Percentiles rank a stretch among this genome's conserved stretches.
Conservation (phyloP, 2,329 filamentous ascomycete genomes). For the Aspergillus sp. region DNA sequence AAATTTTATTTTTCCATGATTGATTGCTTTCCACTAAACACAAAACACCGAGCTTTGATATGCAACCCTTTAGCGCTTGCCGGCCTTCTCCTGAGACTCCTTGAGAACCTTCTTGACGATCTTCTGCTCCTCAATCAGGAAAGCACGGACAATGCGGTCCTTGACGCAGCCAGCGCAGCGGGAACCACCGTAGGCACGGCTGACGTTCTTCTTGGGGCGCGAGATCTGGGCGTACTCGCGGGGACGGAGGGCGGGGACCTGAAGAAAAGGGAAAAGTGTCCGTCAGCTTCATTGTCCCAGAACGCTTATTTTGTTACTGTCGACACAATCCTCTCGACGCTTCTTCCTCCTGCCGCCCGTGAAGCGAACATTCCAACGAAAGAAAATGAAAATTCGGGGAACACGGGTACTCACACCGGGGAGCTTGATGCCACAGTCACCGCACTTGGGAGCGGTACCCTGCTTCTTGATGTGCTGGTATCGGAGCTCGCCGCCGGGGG, state of each 20-base stretch:
- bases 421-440: constrained; percentile 98
- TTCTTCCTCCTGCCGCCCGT: constrained; percentile 1
- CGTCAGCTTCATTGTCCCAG: background rate
- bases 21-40: constrained; percentile 34
- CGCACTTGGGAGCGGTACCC: constrained; percentile 96
- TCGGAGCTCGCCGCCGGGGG: constrained; percentile 91
- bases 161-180: constrained; percentile 98
- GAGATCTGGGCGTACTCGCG: constrained; percentile 97
- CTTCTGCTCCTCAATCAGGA: constrained; percentile 99
- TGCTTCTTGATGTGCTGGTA: constrained; percentile 99
- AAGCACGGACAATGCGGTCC: constrained; percentile 95
- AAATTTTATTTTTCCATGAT: constrained; percentile 32
- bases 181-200: constrained; percentile 96
- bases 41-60: constrained; percentile 37
- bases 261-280: constrained; percentile 6
- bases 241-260: constrained; percentile 95
- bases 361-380: background rate
- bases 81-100: constrained; percentile 78
- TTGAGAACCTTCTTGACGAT: constrained; percentile 99
- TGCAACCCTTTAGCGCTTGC: constrained; percentile 43
- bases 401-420: constrained; percentile 76
- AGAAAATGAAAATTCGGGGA: constrained; percentile 24
- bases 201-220: constrained; percentile 98
- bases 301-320: background rate
- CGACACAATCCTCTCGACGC: background rate